A percentile compares a stretch with the other conserved stretches of the same genome.
phyloP scores from a whole-genome alignment of 176 grass and related monocot species.

The Musa itinerans region DNA sequence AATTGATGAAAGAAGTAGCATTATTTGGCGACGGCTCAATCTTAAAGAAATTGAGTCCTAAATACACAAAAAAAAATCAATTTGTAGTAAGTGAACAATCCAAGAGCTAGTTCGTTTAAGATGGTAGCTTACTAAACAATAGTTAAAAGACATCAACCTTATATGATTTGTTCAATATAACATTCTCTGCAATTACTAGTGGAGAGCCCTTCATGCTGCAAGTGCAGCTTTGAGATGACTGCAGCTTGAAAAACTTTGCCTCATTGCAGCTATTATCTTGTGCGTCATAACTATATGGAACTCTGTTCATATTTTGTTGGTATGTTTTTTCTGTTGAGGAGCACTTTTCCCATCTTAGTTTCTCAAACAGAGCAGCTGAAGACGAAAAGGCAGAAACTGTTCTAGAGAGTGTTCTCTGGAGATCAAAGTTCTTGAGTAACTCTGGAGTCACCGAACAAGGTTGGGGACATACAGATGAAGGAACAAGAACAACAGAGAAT shows the following conservation, averaged over 20 bases:
- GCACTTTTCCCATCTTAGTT: constrained; percentile 64
- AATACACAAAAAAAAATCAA: constrained; percentile 20
- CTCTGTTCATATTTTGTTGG: constrained; percentile 44
- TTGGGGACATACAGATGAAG: constrained; percentile 68
- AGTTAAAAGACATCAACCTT: constrained; percentile 50
- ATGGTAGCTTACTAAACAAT: background rate
- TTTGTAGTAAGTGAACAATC: constrained; percentile 4
- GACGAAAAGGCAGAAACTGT: constrained; percentile 98
- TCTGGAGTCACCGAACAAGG: constrained; percentile 36
- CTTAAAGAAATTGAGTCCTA: constrained; percentile 71
- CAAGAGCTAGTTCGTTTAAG: background rate
- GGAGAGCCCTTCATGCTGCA: constrained; percentile 51
- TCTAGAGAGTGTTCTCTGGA: constrained; percentile 91
- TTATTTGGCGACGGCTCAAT: constrained; percentile 80
- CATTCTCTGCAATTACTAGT: constrained; percentile 41
- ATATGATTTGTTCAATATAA: constrained; percentile 33
- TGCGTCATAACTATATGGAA: constrained; percentile 26
- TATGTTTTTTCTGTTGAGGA: constrained; percentile 37
- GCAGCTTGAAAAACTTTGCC: constrained; percentile 43
- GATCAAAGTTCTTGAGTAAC: constrained; percentile 42
- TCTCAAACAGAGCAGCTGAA: constrained; percentile 98
- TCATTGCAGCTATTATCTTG: constrained; percentile 28
- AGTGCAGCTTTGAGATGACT: constrained; percentile 50
- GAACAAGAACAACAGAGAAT: constrained; percentile 97
- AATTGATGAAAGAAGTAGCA: constrained; percentile 82